Evolutionary conservation across 1,284 basidiomycete genomes (phyloP).

Genomic region (Marasmius sp.): DNA sequence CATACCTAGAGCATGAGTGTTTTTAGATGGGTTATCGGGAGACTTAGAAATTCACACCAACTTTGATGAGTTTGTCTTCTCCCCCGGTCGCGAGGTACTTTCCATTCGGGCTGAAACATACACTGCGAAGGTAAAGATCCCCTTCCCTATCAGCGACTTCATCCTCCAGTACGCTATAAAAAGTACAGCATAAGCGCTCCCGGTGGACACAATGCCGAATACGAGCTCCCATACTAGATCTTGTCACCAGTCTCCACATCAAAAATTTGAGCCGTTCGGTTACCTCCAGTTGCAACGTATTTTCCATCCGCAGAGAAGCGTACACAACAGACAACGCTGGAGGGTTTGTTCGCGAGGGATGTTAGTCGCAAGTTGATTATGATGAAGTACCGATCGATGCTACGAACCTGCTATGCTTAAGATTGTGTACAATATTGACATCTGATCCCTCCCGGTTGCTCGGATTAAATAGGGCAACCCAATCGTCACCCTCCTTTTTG

Average conservation of each 20-base stretch:
- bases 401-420: too few species aligned
- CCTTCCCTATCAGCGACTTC: conserved; percentile 51
- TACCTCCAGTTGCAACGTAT: conserved; percentile 88
- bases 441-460: too few species aligned
- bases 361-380: too few species aligned
- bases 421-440: too few species aligned
- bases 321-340: conserved; percentile 90
- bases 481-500: too few species aligned
- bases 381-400: too few species aligned
- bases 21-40: neutral
- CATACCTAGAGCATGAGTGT: conserved; percentile 55
- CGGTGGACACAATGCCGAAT: neutral
- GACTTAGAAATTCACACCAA: conserved; percentile 29
- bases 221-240: conserved; percentile 57
- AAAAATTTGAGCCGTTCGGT: conserved; percentile 88
- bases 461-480: too few species aligned
- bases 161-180: conserved; percentile 55
- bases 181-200: neutral
- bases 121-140: conserved; percentile 69
- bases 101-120: conserved; percentile 70
- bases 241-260: conserved; percentile 84
- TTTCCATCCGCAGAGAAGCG: conserved; percentile 89
- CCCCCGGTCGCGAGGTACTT: conserved; percentile 69
- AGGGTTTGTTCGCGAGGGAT: neutral
- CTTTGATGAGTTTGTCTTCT: conserved; percentile 69